Evolutionary conservation across 768 basidiomycete genomes (phyloP).

Genomic region (Tylopilus sp.): DNA sequence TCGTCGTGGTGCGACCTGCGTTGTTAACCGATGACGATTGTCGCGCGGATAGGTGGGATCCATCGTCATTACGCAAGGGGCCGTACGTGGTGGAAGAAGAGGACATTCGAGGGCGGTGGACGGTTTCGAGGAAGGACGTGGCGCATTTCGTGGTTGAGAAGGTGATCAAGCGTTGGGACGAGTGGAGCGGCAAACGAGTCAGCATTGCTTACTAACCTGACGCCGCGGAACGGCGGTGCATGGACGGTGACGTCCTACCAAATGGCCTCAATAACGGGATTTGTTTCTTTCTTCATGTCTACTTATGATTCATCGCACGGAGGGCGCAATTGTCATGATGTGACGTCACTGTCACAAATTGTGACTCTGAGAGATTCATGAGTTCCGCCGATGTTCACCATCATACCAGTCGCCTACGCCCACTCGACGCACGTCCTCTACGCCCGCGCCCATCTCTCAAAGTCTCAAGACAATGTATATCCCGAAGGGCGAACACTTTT

Average conservation of each 20-base stretch:
- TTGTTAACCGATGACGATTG: slow-evolving; percentile 57
- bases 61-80: slow-evolving; percentile 12
- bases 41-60: slow-evolving; percentile 14
- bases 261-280: no score
- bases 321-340: no score
- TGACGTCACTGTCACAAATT: no score
- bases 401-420: slow-evolving; percentile 40
- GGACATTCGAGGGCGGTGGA: slow-evolving; percentile 41
- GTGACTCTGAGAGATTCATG: no score
- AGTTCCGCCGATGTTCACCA: no score
- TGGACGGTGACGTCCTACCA: no score
- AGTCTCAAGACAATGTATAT: slow-evolving; percentile 34
- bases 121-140: slow-evolving; percentile 61
- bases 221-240: no score
- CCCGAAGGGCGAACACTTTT: slow-evolving; percentile 76
- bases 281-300: no score
- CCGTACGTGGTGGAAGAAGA: slow-evolving; percentile 44
- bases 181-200: slow-evolving; percentile 49
- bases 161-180: slow-evolving; percentile 44
- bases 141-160: slow-evolving; percentile 60
- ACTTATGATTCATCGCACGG: no score
- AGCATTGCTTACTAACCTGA: slow-evolving; percentile 53
- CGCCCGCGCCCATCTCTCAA: slow-evolving; percentile 60
- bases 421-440: slow-evolving; percentile 69
- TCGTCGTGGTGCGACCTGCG: slow-evolving; percentile 53